Conservation (phyloP, 805 yeast genomes). For the Zygosaccharomyces rouxii region DNA sequence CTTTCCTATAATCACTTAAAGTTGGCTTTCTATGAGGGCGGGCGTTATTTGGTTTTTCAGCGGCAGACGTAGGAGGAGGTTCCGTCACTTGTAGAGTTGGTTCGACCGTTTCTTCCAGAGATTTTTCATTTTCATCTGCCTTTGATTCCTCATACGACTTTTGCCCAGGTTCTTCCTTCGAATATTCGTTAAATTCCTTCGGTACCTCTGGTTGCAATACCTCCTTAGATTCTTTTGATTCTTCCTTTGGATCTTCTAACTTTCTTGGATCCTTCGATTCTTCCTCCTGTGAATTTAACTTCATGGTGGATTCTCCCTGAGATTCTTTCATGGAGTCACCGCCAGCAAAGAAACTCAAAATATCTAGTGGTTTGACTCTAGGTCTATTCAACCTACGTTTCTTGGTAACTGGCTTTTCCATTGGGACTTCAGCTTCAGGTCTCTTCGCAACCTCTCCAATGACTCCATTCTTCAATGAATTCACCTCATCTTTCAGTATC, state of each 20-base stretch:
- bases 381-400: constrained; percentile 23
- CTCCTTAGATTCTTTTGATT: neutral
- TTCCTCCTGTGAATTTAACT: neutral
- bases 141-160: no score
- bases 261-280: no score
- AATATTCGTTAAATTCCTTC: no score
- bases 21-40: constrained; percentile 3
- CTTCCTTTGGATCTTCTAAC: neutral
- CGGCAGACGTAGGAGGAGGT: neutral
- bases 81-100: neutral
- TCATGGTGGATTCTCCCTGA: neutral
- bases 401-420: constrained; percentile 12
- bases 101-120: neutral
- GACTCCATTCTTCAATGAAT: constrained; percentile 8
- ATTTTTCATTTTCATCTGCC: no score
- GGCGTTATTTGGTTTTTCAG: neutral
- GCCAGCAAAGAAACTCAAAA: constrained; percentile 39
- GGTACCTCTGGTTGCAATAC: neutral
- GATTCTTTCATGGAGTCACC: constrained; percentile 22
- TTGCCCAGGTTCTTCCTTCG: no score
- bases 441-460: neutral
- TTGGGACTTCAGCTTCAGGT: constrained; percentile 5
- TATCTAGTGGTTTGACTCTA: constrained; percentile 35
- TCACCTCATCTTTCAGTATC: constrained; percentile 18
- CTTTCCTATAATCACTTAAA: constrained; percentile 1